Conservation (phyloP, 306 rosid genomes). For the Acacia melanoxylon region DNA sequence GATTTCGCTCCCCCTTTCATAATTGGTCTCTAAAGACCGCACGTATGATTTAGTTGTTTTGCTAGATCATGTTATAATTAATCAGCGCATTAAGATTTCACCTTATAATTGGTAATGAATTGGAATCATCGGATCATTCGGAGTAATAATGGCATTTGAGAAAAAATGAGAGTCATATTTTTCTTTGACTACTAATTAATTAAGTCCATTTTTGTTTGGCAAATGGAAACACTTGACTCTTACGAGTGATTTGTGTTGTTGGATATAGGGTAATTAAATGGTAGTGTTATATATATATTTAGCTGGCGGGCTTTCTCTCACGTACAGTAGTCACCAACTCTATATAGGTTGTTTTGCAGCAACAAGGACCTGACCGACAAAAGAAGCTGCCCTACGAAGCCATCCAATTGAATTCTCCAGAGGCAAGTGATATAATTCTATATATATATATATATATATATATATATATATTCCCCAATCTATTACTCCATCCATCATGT, state of each 20-base stretch:
- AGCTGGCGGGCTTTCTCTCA: constrained; percentile 21
- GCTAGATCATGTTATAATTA: constrained; percentile 15
- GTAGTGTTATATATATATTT: background rate
- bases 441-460: too few relatives aligned
- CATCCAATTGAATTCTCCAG: constrained; percentile 45
- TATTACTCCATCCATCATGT: background rate
- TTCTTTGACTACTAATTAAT: constrained; percentile 18
- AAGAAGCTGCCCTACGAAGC: constrained; percentile 42
- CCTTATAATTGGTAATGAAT: constrained; percentile 26
- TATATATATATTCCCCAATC: background rate
- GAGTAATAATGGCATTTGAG: constrained; percentile 35
- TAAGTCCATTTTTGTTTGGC: constrained; percentile 23
- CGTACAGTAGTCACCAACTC: constrained; percentile 27
- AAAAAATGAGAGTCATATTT: background rate
- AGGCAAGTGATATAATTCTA: constrained; percentile 44
- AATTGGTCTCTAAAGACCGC: constrained; percentile 20
- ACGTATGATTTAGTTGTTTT: constrained; percentile 4
- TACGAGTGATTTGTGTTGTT: constrained; percentile 4
- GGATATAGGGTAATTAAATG: constrained; percentile 5
- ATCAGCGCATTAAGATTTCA: constrained; percentile 12
- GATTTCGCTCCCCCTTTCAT: constrained; percentile 20
- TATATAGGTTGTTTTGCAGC: constrained; percentile 44
- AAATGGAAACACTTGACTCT: constrained; percentile 21
- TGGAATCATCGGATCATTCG: constrained; percentile 22
- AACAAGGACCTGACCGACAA: constrained; percentile 40